These are phyloP conservation scores for Lycium barbarum DNA, from an alignment of 257 asterid species.

Conservation along the genomic window DNA sequence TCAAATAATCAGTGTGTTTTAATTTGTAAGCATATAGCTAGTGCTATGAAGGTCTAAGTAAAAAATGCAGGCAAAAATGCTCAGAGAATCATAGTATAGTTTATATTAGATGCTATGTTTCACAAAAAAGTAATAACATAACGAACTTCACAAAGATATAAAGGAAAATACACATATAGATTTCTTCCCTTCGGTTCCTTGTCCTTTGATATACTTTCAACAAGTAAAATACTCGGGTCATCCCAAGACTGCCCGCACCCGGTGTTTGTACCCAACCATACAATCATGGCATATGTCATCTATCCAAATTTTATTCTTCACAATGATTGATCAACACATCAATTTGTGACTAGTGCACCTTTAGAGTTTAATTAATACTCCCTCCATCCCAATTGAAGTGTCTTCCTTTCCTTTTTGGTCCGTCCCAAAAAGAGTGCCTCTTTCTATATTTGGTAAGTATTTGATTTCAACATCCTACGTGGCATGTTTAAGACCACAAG, in stretches of 20 bases:
- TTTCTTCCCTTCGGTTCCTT: neutral
- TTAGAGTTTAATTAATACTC: neutral
- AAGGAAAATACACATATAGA: neutral
- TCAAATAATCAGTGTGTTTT: constrained; percentile 12
- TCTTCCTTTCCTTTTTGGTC: no score
- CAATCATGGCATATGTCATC: neutral
- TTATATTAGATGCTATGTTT: neutral
- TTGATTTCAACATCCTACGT: no score
- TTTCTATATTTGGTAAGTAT: no score
- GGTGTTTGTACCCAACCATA: neutral
- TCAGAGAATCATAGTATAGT: neutral
- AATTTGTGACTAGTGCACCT: neutral
- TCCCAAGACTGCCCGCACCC: neutral
- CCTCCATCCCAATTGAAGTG: no score
- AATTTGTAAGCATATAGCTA: neutral
- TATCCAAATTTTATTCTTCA: neutral
- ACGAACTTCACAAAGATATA: neutral
- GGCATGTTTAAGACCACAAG: no score
- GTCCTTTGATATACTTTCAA: neutral
- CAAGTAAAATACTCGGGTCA: neutral
- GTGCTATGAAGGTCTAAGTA: constrained; percentile 20
- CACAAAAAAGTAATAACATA: neutral
- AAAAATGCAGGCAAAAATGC: neutral
- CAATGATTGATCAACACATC: neutral
- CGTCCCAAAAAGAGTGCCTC: no score